Evolutionary conservation across 371 early-diverging fungal species (phyloP).

Genomic region (Mortierella sp.): DNA sequence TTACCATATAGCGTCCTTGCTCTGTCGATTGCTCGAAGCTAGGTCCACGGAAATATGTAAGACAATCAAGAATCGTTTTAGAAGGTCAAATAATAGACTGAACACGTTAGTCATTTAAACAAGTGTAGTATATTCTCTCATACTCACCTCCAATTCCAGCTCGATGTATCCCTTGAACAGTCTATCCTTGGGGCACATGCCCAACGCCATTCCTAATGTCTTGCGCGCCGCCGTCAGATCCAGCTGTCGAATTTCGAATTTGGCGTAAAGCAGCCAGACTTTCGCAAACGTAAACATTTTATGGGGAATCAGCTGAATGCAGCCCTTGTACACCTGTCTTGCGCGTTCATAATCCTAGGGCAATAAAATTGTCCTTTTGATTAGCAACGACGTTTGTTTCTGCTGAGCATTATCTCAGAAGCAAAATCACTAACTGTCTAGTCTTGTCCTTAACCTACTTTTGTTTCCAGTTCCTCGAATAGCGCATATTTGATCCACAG

Average conservation of each 20-base stretch:
- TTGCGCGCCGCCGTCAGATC: slow-evolving; percentile 86
- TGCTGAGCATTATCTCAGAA: too few relatives aligned
- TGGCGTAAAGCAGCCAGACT: slow-evolving; percentile 93
- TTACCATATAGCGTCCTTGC: slow-evolving; percentile 90
- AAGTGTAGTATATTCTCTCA: too few relatives aligned
- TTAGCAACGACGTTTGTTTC: too few relatives aligned
- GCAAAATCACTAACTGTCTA: neutral
- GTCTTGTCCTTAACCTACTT: slow-evolving; percentile 56
- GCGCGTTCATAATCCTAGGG: slow-evolving; percentile 83
- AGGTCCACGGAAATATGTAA: too few relatives aligned
- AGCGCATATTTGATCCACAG: slow-evolving; percentile 98
- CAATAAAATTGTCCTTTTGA: neutral
- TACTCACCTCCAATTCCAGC: slow-evolving; percentile 81
- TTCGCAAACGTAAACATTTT: slow-evolving; percentile 96
- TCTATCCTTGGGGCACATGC: slow-evolving; percentile 79
- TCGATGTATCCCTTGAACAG: slow-evolving; percentile 97
- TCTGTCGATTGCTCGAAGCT: slow-evolving; percentile 95
- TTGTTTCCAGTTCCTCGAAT: slow-evolving; percentile 91
- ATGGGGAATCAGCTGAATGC: slow-evolving; percentile 92
- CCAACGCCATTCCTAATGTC: slow-evolving; percentile 87
- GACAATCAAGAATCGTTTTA: too few relatives aligned
- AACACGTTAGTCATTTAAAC: too few relatives aligned
- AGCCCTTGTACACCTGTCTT: slow-evolving; percentile 86
- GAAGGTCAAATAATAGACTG: too few relatives aligned
- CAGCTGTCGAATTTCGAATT: slow-evolving; percentile 88